These are phyloP conservation scores for Fusarium sp. DNA, from an alignment of 2,329 filamentous ascomycete species.

Conservation along the genomic window DNA sequence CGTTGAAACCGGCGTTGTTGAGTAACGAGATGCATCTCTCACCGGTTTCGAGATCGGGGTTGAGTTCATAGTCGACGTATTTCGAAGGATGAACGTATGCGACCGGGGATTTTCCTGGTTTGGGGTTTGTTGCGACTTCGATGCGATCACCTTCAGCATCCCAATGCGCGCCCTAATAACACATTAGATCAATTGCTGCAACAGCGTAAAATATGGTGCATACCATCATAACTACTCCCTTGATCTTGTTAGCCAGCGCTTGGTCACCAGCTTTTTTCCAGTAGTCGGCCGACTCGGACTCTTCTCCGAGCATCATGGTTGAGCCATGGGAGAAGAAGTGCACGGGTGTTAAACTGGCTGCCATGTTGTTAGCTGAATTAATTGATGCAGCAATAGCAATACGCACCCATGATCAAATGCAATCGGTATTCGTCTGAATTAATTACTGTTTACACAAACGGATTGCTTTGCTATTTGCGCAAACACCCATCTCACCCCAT, in stretches of 20 bases:
- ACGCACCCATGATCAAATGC: constrained; percentile 11
- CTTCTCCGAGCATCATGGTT: constrained; percentile 48
- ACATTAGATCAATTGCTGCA: not conserved
- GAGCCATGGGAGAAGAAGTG: constrained; percentile 48
- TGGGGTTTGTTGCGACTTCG: constrained; percentile 73
- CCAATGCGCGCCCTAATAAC: constrained; percentile 69
- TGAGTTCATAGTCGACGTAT: constrained; percentile 73
- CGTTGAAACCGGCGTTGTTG: constrained; percentile 66
- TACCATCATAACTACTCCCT: constrained; percentile 45
- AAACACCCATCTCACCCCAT: not conserved
- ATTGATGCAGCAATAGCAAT: too few relatives aligned
- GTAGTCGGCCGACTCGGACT: constrained; percentile 37
- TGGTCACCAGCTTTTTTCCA: constrained; percentile 46
- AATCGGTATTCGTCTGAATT: not conserved
- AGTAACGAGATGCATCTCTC: constrained; percentile 67
- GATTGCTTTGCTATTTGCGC: not conserved
- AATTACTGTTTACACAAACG: not conserved
- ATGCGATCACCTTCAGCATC: constrained; percentile 69
- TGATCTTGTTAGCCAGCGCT: constrained; percentile 39
- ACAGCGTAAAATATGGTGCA: rapidly evolving
- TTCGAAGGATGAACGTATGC: constrained; percentile 77
- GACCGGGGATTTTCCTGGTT: constrained; percentile 73
- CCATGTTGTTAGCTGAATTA: constrained; percentile 4
- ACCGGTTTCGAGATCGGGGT: constrained; percentile 69
- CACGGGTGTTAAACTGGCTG: constrained; percentile 36